Base-by-base conservation (phyloP, 2,329 filamentous ascomycete species). In the Huntiella decipiens region DNA sequence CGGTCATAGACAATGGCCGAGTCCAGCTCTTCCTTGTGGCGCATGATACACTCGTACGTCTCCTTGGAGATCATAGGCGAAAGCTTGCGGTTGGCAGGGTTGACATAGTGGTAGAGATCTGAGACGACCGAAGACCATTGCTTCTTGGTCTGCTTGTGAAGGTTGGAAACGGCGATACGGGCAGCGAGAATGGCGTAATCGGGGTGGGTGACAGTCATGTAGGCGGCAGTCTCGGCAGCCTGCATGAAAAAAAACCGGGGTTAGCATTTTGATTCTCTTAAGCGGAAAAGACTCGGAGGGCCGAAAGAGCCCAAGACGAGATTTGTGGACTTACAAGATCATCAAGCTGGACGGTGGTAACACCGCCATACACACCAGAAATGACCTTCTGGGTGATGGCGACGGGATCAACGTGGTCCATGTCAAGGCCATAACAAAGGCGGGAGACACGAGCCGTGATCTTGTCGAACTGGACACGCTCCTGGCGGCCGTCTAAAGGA, bases 81-180 rank as follows among this genome's bases (percentile, higher is more conserved):
- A 5, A 71, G 61, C 54, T 71, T 79, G 52, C 70, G 67, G 64
- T 94, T 98, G 68, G 84, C 93, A 51, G 88, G 86, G 68, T 98
- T 98, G 64, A 93, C 70, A 63, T 95, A 98, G 68, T 91, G 74
- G 67, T 88, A 95, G 37, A 98, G 77, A 58, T 98, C 91, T 56
- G 77, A 79, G 56, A 98, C 74, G 50, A 98, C 91, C 43, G 84
- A 71, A n/a, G 91, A 96, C 70, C 92, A 98, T 62, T 96, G 88
- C 73, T 98, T 98, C 76, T 96, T 96, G 53, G 91, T 98, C 73
- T 98, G 91, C 70, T 98, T 98, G 79, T 98, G 91, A 50, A 98
- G 81, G 69, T 98, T 98, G 59, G 91, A 98, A 46, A 98, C 91
- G 55, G 91, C 91, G 60, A 98, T 96, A 66, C 91, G 87, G 54